Evolutionary conservation across 192 early-diverging fungal species (phyloP).

Genomic region (Rhizophagus clarus): DNA sequence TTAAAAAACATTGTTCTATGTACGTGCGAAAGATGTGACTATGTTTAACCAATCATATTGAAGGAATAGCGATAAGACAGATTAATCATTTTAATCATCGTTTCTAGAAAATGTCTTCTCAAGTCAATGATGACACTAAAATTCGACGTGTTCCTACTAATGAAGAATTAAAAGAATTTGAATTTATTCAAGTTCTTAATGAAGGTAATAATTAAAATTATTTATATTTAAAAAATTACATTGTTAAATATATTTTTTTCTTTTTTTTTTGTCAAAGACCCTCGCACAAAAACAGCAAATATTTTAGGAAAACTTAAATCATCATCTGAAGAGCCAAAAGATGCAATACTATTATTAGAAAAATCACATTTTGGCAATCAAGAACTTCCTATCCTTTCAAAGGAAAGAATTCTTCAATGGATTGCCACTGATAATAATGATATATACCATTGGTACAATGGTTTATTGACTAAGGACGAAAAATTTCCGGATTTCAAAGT

Average conservation of each 20-base stretch:
- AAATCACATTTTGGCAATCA: constrained; percentile 49
- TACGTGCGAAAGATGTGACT: too few relatives aligned
- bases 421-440: constrained; percentile 58
- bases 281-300: constrained; percentile 15
- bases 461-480: constrained; percentile 30
- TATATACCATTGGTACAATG: constrained; percentile 69
- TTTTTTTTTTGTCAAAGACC: background rate
- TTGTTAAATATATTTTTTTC: background rate
- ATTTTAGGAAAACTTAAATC: constrained; percentile 3
- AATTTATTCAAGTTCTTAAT: constrained; percentile 16
- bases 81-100: too few relatives aligned
- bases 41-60: too few relatives aligned
- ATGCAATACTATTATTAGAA: constrained; percentile 48
- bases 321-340: background rate
- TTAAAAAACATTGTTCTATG: too few relatives aligned
- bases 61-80: too few relatives aligned
- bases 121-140: background rate
- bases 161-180: constrained; percentile 20
- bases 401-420: constrained; percentile 38
- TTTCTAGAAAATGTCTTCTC: too few relatives aligned
- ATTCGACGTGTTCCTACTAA: background rate
- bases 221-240: background rate
- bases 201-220: background rate
- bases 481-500: constrained; percentile 57
- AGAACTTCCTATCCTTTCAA: constrained; percentile 36